Evolutionary conservation across 176 grass and related monocot genomes (phyloP).

Genomic region (Chloris gayana): DNA sequence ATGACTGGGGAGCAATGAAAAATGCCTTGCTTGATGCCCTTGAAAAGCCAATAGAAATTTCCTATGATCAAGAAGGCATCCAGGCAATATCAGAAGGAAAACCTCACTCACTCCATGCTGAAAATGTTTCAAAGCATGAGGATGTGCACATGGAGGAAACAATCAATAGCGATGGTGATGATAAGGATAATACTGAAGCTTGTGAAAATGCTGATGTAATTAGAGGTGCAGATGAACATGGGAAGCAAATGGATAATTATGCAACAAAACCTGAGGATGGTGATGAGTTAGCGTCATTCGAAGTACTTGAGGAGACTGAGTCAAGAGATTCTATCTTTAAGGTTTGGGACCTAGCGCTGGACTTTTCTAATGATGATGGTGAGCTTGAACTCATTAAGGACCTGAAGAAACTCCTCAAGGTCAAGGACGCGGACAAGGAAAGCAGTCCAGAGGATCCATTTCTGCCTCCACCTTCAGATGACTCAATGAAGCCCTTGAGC

Average conservation of each 20-base stretch:
- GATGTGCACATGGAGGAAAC: slow-evolving; percentile 47
- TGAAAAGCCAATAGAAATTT: slow-evolving; percentile 29
- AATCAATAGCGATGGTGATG: slow-evolving; percentile 3
- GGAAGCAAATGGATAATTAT: slow-evolving; percentile 29
- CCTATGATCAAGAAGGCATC: slow-evolving; percentile 3
- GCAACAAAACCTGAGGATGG: slow-evolving; percentile 20
- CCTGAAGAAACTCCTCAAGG: slow-evolving; percentile 57
- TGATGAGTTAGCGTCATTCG: slow-evolving; percentile 7
- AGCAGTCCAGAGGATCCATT: slow-evolving; percentile 1
- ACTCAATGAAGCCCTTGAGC: slow-evolving; percentile 21
- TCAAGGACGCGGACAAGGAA: slow-evolving; percentile 22
- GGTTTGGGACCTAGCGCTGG: slow-evolving; percentile 72
- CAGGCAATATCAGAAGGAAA: slow-evolving; percentile 31
- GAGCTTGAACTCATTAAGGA: slow-evolving; percentile 74
- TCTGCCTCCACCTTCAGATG: slow-evolving; percentile 16
- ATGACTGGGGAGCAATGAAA: slow-evolving; percentile 67
- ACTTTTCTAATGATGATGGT: slow-evolving; percentile 49
- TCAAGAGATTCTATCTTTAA: slow-evolving; percentile 64
- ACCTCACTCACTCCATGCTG: slow-evolving; percentile 8
- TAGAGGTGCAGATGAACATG: slow-evolving; percentile 40
- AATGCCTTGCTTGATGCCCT: slow-evolving; percentile 65
- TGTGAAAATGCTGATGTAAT: slow-evolving; percentile 27
- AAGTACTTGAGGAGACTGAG: slow-evolving; percentile 40
- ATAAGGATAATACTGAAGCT: slow-evolving; percentile 36
- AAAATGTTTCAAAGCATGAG: slow-evolving; percentile 25